phyloP scores from a whole-genome alignment of 1,284 basidiomycete genomes.

The Hymenochaete sp. region DNA sequence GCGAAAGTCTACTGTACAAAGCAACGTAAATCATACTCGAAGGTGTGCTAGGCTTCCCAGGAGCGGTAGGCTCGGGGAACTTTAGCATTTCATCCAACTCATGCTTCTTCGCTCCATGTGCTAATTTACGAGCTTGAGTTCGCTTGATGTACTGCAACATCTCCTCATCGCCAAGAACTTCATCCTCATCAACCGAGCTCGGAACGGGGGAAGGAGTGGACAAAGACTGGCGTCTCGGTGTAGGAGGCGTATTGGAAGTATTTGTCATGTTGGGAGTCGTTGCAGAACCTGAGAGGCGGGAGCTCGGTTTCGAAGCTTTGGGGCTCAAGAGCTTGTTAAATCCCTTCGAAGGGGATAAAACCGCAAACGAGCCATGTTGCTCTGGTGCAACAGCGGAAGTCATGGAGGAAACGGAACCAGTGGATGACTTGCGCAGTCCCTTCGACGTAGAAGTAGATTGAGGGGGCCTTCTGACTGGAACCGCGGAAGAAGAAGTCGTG shows the following conservation, averaged over 20 bases:
- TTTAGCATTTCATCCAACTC: conserved; percentile 85
- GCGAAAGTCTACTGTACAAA: conserved; percentile 13
- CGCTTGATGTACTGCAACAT: conserved; percentile 92
- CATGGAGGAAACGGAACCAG: conserved; percentile 61
- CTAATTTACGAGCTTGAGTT: conserved; percentile 82
- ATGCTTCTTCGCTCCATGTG: conserved; percentile 73
- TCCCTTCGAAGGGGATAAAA: conserved; percentile 72
- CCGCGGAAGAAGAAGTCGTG: conserved; percentile 38
- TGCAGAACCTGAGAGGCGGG: conserved; percentile 45
- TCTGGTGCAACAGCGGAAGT: conserved; percentile 38
- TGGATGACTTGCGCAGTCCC: conserved; percentile 70
- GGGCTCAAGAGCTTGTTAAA: conserved; percentile 65
- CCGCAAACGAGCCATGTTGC: conserved; percentile 35
- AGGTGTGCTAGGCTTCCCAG: conserved; percentile 62
- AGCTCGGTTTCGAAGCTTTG: conserved; percentile 55
- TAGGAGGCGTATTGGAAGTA: conserved; percentile 54
- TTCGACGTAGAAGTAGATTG: conserved; percentile 71
- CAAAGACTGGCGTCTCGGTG: conserved; percentile 64
- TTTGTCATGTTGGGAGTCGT: conserved; percentile 44
- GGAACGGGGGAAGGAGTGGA: conserved; percentile 76
- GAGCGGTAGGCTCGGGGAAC: conserved; percentile 85
- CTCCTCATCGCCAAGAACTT: conserved; percentile 87
- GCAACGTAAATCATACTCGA: conserved; percentile 38
- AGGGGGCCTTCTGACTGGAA: conserved; percentile 55
- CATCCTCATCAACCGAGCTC: conserved; percentile 80